Conservation (phyloP, 2,329 filamentous ascomycete genomes). For the Stagonosporopsis cucurbitacearum region DNA sequence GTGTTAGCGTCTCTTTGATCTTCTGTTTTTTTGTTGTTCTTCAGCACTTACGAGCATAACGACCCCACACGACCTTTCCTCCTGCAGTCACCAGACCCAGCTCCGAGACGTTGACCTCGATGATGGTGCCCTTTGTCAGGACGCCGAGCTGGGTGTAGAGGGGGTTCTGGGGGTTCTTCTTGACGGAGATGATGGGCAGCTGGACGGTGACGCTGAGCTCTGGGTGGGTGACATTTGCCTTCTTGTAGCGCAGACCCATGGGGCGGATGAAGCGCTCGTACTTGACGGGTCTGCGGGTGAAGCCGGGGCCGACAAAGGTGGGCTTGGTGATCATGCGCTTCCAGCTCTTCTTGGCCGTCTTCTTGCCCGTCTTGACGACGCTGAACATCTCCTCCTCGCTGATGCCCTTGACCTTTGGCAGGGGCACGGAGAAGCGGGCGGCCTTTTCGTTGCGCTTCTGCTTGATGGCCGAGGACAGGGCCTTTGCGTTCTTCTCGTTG, state of each 20-base stretch:
- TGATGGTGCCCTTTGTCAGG: slow-evolving; percentile 61
- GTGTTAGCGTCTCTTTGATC: background rate
- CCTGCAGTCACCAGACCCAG: slow-evolving; percentile 87
- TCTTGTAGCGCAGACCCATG: slow-evolving; percentile 79
- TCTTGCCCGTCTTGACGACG: slow-evolving; percentile 87
- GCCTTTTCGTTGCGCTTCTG: slow-evolving; percentile 90
- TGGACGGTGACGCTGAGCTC: slow-evolving; percentile 88
- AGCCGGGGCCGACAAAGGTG: slow-evolving; percentile 89
- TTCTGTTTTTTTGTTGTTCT: background rate
- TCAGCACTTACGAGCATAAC: slow-evolving; percentile 38
- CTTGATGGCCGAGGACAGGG: slow-evolving; percentile 86
- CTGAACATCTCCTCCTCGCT: slow-evolving; percentile 96
- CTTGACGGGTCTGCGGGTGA: slow-evolving; percentile 87
- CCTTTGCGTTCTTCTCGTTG: slow-evolving; percentile 72
- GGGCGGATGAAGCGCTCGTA: slow-evolving; percentile 56
- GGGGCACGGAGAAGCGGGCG: slow-evolving; percentile 86
- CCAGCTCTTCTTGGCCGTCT: slow-evolving; percentile 83
- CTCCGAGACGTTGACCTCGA: slow-evolving; percentile 94
- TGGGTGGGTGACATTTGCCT: slow-evolving; percentile 75
- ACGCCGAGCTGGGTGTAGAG: slow-evolving; percentile 92
- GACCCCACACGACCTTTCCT: slow-evolving; percentile 69
- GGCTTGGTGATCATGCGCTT: slow-evolving; percentile 80
- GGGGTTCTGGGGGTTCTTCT: slow-evolving; percentile 88
- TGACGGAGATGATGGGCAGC: slow-evolving; percentile 68
- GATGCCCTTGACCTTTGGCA: slow-evolving; percentile 94